These are phyloP conservation scores for Beauveria caledonica DNA, from an alignment of 2,329 filamentous ascomycete genomes.

Conservation along the genomic window DNA sequence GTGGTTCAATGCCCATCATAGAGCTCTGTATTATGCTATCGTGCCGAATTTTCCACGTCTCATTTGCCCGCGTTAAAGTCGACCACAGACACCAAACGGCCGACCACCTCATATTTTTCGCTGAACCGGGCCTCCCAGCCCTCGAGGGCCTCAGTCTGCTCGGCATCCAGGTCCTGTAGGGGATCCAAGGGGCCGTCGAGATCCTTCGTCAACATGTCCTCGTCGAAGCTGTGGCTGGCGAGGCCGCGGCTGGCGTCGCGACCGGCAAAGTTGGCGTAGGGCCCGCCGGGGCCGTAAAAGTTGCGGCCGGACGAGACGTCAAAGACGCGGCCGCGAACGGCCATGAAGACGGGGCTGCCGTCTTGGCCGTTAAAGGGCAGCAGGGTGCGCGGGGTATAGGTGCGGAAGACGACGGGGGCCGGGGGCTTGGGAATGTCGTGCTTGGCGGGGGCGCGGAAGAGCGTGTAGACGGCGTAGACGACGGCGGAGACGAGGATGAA, in stretches of 20 bases:
- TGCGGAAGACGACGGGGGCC: constrained; percentile 54
- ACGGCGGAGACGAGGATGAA: constrained; percentile 48
- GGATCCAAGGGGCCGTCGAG: constrained; percentile 74
- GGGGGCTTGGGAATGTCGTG: constrained; percentile 42
- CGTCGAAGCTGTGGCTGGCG: constrained; percentile 86
- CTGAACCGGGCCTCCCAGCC: constrained; percentile 92
- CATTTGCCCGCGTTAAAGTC: constrained; percentile 23
- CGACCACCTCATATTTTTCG: constrained; percentile 94
- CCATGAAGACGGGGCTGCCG: constrained; percentile 71
- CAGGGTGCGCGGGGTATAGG: constrained; percentile 72
- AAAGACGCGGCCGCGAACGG: constrained; percentile 86
- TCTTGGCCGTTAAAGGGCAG: constrained; percentile 74
- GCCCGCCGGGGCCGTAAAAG: constrained; percentile 93
- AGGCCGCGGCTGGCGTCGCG: constrained; percentile 82
- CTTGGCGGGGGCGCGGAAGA: constrained; percentile 42
- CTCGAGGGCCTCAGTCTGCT: constrained; percentile 73
- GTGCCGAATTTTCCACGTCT: background rate
- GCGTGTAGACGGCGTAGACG: constrained; percentile 49
- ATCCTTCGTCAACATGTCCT: constrained; percentile 90
- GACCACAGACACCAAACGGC: constrained; percentile 59
- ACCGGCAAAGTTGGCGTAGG: constrained; percentile 94
- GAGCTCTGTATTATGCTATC: background rate
- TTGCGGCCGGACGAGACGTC: constrained; percentile 81
- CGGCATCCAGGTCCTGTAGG: constrained; percentile 60
- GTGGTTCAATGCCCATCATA: background rate